Percentiles rank a stretch among this genome's conserved stretches.
phyloP scores from a whole-genome alignment of 257 asterid species.

The Solanum chmielewskii region DNA sequence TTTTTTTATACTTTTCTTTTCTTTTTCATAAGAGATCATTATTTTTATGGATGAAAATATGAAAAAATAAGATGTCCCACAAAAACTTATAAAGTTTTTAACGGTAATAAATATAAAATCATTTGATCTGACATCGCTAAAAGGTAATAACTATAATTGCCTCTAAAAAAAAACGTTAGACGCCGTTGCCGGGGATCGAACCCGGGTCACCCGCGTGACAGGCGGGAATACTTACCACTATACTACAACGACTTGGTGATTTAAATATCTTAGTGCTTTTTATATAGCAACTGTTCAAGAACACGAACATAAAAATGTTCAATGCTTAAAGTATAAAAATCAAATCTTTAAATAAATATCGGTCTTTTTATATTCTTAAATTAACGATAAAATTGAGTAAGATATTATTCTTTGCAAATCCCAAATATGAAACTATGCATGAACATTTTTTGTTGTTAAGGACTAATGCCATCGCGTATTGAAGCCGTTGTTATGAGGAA shows the following conservation, averaged over 20 bases:
- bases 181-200: constrained; percentile 96
- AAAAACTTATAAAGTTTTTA: no score
- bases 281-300: no score
- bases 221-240: constrained; percentile 65
- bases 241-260: neutral
- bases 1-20: no score
- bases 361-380: neutral
- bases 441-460: neutral
- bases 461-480: neutral
- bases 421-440: neutral
- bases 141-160: no score
- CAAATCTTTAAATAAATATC: no score
- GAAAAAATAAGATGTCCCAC: no score
- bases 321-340: no score
- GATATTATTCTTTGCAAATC: neutral
- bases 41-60: no score
- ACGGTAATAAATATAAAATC: no score
- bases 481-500: neutral
- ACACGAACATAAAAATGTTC: neutral
- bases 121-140: no score
- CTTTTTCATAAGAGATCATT: no score
- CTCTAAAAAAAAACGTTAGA: no score
- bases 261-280: neutral
- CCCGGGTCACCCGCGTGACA: constrained; percentile 99
- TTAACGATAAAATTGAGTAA: neutral